These are phyloP conservation scores for Ilyonectria destructans DNA, from an alignment of 2,329 filamentous ascomycete genomes.

Conservation along the genomic window DNA sequence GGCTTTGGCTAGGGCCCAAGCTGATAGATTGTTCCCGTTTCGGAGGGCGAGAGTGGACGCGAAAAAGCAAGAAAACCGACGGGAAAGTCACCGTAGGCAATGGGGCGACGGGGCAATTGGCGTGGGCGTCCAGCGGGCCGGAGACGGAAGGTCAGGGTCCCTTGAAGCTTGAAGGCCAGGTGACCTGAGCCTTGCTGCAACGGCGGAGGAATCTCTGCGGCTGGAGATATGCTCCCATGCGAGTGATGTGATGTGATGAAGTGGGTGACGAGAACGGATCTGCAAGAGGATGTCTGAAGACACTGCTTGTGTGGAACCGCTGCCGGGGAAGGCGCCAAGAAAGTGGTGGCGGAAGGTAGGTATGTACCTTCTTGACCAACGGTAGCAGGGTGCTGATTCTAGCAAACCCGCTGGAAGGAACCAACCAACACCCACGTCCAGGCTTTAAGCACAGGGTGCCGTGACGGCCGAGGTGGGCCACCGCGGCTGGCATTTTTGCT, in stretches of 20 bases:
- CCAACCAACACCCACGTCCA: conserved; percentile 6
- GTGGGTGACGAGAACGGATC: conserved; percentile 16
- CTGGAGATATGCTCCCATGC: conserved; percentile 16
- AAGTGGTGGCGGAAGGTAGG: background rate
- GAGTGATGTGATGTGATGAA: conserved; percentile 30
- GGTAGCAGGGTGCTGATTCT: background rate
- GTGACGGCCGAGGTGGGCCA: conserved; percentile 1
- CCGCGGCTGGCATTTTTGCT: conserved; percentile 15
- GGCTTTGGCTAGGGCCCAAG: conserved; percentile 7
- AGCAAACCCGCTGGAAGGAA: conserved; percentile 8
- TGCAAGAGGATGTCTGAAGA: background rate
- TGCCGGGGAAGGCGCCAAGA: background rate
- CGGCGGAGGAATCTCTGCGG: background rate
- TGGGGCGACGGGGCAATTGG: conserved; percentile 3
- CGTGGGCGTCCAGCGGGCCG: conserved; percentile 23
- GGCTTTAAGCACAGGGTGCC: background rate
- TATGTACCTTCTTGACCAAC: conserved; percentile 1
- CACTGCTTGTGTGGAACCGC: conserved; percentile 12
- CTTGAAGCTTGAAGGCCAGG: conserved; percentile 5
- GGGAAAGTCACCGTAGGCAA: conserved; percentile 13
- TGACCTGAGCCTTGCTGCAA: conserved; percentile 9
- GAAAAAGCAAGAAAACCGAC: conserved; percentile 33
- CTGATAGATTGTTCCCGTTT: conserved; percentile 23
- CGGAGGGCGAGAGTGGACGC: conserved; percentile 3
- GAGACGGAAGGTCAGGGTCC: conserved; percentile 10